A percentile compares a stretch with the other conserved stretches of the same genome.
Evolutionary conservation across 306 rosid species (phyloP).

Genomic region (Inga laurina): DNA sequence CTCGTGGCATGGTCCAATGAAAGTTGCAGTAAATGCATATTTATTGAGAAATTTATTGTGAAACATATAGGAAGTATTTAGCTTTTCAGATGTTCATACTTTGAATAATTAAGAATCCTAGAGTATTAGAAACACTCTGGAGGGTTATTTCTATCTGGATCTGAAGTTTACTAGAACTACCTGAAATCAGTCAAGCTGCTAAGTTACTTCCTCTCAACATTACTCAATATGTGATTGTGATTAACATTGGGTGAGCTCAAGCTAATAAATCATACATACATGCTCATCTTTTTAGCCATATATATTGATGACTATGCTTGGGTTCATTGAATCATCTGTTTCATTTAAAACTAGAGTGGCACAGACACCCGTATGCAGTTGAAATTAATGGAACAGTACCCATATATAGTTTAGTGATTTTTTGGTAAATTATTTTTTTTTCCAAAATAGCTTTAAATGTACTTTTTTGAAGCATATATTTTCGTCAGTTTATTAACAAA

Average conservation of each 20-base stretch:
- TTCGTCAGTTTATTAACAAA: too few relatives aligned
- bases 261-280: not conserved
- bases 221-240: not conserved
- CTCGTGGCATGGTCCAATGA: not conserved
- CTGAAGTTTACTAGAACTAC: not conserved
- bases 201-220: not conserved
- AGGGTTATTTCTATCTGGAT: not conserved
- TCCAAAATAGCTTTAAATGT: too few relatives aligned
- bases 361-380: too few relatives aligned
- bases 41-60: not conserved
- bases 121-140: not conserved
- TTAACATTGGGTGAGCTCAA: not conserved
- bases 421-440: too few relatives aligned
- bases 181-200: not conserved
- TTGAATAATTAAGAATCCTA: not conserved
- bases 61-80: not conserved
- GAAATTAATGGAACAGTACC: too few relatives aligned
- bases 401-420: too few relatives aligned
- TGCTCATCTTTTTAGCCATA: not conserved
- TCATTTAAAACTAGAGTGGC: too few relatives aligned
- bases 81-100: not conserved
- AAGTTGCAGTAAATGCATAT: not conserved
- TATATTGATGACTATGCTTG: not conserved
- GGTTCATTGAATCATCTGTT: not conserved
- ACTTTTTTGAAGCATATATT: too few relatives aligned